Conservation (phyloP, 495 filamentous ascomycete genomes). For the Cladorrhinum samala region DNA sequence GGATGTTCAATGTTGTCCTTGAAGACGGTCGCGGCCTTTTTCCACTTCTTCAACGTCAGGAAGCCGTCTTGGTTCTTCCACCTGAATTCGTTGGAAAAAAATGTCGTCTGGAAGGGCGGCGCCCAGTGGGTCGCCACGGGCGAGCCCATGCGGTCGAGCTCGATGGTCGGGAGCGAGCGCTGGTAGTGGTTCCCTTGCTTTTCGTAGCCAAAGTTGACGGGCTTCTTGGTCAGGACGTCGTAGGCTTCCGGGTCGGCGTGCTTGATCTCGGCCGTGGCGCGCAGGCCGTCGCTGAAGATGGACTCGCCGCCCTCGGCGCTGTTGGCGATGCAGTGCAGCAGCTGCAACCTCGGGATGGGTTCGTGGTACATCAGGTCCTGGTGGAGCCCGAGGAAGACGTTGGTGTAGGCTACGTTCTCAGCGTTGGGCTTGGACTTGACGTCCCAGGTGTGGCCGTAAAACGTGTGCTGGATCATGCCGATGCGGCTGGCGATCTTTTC, state of each 20-base stretch:
- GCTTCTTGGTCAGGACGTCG: conserved; percentile 34
- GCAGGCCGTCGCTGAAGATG: conserved; percentile 67
- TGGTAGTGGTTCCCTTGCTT: conserved; percentile 59
- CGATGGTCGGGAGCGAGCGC: conserved; percentile 48
- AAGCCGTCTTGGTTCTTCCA: no score
- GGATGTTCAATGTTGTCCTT: conserved; percentile 39
- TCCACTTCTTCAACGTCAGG: no score
- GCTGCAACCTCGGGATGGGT: conserved; percentile 70
- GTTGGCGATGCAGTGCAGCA: conserved; percentile 81
- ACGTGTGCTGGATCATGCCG: conserved; percentile 69
- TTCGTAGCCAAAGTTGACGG: conserved; percentile 62
- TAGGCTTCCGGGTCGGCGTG: conserved; percentile 17
- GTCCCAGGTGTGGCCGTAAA: conserved; percentile 89
- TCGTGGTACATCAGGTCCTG: conserved; percentile 90
- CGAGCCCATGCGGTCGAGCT: conserved; percentile 7
- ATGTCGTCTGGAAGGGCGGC: conserved; percentile 34
- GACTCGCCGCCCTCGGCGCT: conserved; percentile 71
- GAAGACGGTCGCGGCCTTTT: conserved; percentile 42
- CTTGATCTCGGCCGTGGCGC: conserved; percentile 48
- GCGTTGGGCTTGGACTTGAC: conserved; percentile 68
- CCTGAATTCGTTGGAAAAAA: conserved; percentile 10
- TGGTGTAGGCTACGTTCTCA: conserved; percentile 90
- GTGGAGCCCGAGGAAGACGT: conserved; percentile 70
- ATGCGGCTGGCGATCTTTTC: conserved; percentile 62
- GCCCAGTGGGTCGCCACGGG: conserved; percentile 58